These are phyloP conservation scores for Xerocomus nothofagi DNA, from an alignment of 1,284 basidiomycete species.

Conservation along the genomic window DNA sequence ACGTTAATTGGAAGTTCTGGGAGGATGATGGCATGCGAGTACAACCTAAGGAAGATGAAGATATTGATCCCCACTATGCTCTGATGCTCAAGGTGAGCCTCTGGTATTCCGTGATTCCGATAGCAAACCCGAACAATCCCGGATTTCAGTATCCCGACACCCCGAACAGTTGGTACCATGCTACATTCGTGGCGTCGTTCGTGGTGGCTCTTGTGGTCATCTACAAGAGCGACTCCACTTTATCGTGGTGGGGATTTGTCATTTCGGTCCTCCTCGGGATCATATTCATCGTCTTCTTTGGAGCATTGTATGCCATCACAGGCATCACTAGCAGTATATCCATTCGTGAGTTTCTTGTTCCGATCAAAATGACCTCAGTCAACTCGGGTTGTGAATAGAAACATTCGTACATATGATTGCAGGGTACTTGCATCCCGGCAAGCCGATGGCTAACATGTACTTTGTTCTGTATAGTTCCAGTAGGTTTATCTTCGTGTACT, in stretches of 20 bases:
- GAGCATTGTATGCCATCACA: too few species aligned
- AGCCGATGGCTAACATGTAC: conserved; percentile 59
- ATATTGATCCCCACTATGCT: conserved; percentile 53
- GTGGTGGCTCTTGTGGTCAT: conserved; percentile 45
- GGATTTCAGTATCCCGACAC: conserved; percentile 44
- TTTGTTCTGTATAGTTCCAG: conserved; percentile 56
- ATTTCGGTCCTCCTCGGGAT: conserved; percentile 41
- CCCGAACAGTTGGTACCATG: conserved; percentile 48
- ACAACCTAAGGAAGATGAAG: conserved; percentile 26
- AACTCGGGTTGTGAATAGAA: too few species aligned
- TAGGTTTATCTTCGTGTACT: conserved; percentile 10
- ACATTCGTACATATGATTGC: too few species aligned
- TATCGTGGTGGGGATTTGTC: conserved; percentile 50
- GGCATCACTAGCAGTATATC: too few species aligned
- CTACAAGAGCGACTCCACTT: conserved; percentile 49
- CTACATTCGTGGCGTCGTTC: conserved; percentile 40
- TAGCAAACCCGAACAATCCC: background rate
- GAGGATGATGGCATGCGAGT: conserved; percentile 39
- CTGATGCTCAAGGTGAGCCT: conserved; percentile 49
- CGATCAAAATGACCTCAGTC: too few species aligned
- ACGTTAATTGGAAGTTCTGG: conserved; percentile 49
- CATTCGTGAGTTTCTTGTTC: too few species aligned
- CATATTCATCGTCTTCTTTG: conserved; percentile 48
- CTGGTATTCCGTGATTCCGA: background rate
- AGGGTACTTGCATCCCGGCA: conserved; percentile 59